These are phyloP conservation scores for Scleromitrula shiraiana DNA, from an alignment of 2,329 filamentous ascomycete genomes.

Conservation along the genomic window DNA sequence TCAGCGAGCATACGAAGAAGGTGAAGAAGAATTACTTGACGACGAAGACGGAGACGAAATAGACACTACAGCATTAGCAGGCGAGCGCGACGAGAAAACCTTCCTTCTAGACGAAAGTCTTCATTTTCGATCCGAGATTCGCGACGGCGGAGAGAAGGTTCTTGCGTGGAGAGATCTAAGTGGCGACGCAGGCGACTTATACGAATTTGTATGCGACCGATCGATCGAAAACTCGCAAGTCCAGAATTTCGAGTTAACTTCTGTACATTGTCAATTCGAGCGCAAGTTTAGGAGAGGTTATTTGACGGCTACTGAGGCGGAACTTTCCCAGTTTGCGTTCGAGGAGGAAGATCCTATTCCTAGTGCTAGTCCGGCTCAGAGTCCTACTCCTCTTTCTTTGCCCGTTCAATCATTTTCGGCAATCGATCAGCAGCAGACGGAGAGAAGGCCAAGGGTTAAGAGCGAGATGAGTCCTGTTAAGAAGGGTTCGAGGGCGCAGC, in stretches of 20 bases:
- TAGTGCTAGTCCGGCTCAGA: conserved; percentile 50
- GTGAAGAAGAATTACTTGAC: conserved; percentile 82
- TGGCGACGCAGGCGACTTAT: conserved; percentile 89
- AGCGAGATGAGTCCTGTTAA: conserved; percentile 24
- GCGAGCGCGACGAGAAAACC: conserved; percentile 92
- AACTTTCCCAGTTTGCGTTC: conserved; percentile 79
- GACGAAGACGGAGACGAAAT: conserved; percentile 80
- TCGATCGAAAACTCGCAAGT: conserved; percentile 64
- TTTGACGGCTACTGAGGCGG: conserved; percentile 70
- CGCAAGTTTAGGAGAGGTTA: conserved; percentile 79
- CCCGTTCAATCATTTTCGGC: conserved; percentile 23
- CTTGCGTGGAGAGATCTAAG: conserved; percentile 93
- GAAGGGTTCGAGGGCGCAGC: conserved; percentile 13
- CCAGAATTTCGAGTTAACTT: conserved; percentile 70
- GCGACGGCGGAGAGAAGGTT: conserved; percentile 73
- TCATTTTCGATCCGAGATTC: conserved; percentile 76
- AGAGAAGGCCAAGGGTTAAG: conserved; percentile 39
- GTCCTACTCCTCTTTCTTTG: conserved; percentile 39
- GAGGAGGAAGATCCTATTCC: conserved; percentile 55
- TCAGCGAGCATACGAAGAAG: conserved; percentile 94
- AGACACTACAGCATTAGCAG: conserved; percentile 61
- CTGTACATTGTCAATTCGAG: conserved; percentile 95
- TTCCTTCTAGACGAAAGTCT: conserved; percentile 91
- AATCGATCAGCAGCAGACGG: conserved; percentile 12
- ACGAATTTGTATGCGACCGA: conserved; percentile 90